phyloP scores from a whole-genome alignment of 495 filamentous ascomycete genomes.

The Tetracladium marchalianum region DNA sequence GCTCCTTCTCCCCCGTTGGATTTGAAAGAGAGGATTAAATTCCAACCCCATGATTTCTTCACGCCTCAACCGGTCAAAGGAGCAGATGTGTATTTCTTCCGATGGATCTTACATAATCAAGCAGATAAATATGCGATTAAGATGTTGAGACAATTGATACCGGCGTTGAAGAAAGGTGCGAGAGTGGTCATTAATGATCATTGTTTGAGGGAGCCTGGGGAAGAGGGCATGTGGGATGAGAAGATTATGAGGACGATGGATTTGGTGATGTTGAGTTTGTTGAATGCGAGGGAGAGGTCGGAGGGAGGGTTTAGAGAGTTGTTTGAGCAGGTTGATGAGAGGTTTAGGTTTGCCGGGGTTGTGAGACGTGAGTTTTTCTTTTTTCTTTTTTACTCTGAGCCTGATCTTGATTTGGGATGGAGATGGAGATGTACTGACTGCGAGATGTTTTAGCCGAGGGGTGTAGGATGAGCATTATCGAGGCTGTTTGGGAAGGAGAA shows the following conservation, averaged over 20 bases:
- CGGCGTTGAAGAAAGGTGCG: constrained; percentile 44
- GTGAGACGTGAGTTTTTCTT: too few species aligned
- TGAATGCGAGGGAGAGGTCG: constrained; percentile 45
- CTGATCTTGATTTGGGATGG: not conserved
- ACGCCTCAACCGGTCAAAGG: constrained; percentile 38
- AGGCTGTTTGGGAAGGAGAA: constrained; percentile 36
- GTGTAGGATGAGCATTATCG: constrained; percentile 39
- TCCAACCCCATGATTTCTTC: constrained; percentile 46
- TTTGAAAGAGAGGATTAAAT: constrained; percentile 29
- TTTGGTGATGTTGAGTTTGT: constrained; percentile 41
- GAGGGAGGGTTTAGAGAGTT: constrained; percentile 36
- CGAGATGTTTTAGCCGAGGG: too few species aligned
- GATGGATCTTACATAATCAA: constrained; percentile 51
- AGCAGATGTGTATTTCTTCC: constrained; percentile 47
- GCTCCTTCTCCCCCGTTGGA: constrained; percentile 32
- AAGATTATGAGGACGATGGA: constrained; percentile 44
- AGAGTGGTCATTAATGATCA: constrained; percentile 43
- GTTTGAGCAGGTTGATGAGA: constrained; percentile 35
- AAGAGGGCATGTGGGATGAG: constrained; percentile 38
- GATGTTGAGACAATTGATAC: constrained; percentile 41
- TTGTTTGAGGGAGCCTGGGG: constrained; percentile 30
- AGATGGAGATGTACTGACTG: not conserved
- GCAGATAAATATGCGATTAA: constrained; percentile 45
- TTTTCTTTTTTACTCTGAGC: too few species aligned
- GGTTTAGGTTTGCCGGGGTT: constrained; percentile 27